These are phyloP conservation scores for Pelargonium citronellum DNA, from an alignment of 441 rosid genomes.

Conservation along the genomic window DNA sequence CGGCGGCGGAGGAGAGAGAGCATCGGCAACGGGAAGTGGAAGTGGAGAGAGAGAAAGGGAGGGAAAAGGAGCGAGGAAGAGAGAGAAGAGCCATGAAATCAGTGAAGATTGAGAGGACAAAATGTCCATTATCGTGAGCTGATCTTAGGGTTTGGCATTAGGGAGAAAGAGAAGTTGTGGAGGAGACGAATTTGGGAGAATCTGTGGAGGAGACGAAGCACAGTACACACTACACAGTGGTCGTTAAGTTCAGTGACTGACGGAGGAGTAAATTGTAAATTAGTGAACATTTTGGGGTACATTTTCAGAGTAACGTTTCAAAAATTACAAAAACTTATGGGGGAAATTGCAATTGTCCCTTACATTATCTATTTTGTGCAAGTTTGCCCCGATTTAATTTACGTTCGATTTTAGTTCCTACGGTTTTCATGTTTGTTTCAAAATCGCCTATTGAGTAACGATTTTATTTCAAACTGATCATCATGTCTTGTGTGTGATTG, in stretches of 20 bases:
- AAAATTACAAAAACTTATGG: too few species aligned
- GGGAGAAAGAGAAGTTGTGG: slow-evolving; percentile 30
- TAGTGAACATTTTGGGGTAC: too few species aligned
- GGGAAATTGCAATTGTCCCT: too few species aligned
- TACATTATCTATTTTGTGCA: too few species aligned
- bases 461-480: too few species aligned
- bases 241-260: background rate
- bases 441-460: too few species aligned
- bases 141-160: slow-evolving; percentile 11
- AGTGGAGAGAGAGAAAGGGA: slow-evolving; percentile 15
- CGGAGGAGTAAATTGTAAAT: too few species aligned
- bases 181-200: slow-evolving; percentile 28
- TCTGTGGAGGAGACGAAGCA: slow-evolving; percentile 28
- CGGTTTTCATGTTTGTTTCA: too few species aligned
- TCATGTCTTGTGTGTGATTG: too few species aligned
- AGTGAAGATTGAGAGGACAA: slow-evolving; percentile 8
- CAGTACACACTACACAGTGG: background rate
- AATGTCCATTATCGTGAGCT: slow-evolving; percentile 4
- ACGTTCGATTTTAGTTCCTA: too few species aligned
- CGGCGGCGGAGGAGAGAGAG: slow-evolving; percentile 21
- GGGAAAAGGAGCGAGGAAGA: slow-evolving; percentile 20
- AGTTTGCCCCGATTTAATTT: too few species aligned
- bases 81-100: slow-evolving; percentile 38
- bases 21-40: slow-evolving; percentile 20
- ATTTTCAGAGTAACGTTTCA: too few species aligned